Evolutionary conservation across 2,329 filamentous ascomycete genomes (phyloP).

Genomic region (Pseudomassariella vexata): DNA sequence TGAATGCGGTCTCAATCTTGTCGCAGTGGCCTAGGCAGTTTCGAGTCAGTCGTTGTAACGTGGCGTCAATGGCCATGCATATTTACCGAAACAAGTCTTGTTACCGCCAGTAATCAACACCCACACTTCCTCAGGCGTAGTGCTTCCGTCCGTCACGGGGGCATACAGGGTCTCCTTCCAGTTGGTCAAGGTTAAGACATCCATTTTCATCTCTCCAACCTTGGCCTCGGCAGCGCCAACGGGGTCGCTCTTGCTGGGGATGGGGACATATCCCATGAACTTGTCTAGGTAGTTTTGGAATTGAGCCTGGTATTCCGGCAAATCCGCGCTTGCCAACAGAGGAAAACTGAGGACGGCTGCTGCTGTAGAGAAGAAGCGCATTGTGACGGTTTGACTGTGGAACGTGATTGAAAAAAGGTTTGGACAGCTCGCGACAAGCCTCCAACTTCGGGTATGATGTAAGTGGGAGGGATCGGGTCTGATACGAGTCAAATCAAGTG

Average conservation of each 20-base stretch:
- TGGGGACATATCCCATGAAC: conserved; percentile 46
- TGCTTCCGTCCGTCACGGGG: conserved; percentile 52
- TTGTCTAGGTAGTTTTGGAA: conserved; percentile 56
- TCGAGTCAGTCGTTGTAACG: conserved; percentile 10
- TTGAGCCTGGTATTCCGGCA: conserved; percentile 55
- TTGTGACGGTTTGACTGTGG: conserved; percentile 26
- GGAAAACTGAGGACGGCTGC: conserved; percentile 49
- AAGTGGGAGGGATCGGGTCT: conserved; percentile 5
- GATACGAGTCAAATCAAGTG: conserved; percentile 6
- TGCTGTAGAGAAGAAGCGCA: conserved; percentile 55
- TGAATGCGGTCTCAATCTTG: conserved; percentile 58
- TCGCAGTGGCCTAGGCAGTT: conserved; percentile 53
- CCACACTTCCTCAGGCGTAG: conserved; percentile 69
- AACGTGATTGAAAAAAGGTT: conserved; percentile 7
- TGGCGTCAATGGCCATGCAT: not conserved
- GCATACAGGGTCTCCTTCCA: conserved; percentile 64
- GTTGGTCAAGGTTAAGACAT: conserved; percentile 60
- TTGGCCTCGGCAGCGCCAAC: conserved; percentile 42
- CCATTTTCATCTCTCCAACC: conserved; percentile 44
- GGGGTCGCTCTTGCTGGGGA: conserved; percentile 34
- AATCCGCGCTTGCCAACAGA: conserved; percentile 45
- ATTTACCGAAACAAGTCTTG: conserved; percentile 66
- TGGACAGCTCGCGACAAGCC: no score
- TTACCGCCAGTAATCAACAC: conserved; percentile 70
- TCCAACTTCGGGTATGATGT: conserved; percentile 5